These are phyloP conservation scores for Bruguiera hainesii DNA, from an alignment of 441 rosid species.

Conservation along the genomic window DNA sequence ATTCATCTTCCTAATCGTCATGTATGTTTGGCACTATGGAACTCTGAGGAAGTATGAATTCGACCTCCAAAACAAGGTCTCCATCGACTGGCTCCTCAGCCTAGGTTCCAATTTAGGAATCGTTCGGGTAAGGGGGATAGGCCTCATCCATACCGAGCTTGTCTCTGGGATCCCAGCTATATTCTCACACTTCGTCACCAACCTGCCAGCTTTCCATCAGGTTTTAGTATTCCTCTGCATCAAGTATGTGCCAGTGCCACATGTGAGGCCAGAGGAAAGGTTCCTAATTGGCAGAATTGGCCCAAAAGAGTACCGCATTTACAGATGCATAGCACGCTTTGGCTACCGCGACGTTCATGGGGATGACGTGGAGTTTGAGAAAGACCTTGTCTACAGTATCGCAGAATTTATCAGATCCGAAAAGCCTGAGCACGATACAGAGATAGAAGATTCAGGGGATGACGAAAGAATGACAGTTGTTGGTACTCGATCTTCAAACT, in stretches of 20 bases:
- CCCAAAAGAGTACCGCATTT: conserved; percentile 63
- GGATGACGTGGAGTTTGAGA: conserved; percentile 76
- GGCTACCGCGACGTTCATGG: conserved; percentile 82
- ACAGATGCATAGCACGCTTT: conserved; percentile 82
- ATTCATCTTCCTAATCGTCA: conserved; percentile 57
- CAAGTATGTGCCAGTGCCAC: conserved; percentile 85
- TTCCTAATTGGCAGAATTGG: conserved; percentile 86
- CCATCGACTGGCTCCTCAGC: conserved; percentile 75
- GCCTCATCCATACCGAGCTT: conserved; percentile 76
- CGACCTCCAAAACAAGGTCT: conserved; percentile 79
- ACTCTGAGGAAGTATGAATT: conserved; percentile 74
- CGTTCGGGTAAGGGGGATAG: conserved; percentile 75
- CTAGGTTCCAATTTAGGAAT: conserved; percentile 71
- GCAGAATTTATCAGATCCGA: conserved; percentile 79
- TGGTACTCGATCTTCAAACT: conserved; percentile 59
- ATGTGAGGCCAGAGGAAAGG: conserved; percentile 75
- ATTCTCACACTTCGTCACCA: conserved; percentile 86
- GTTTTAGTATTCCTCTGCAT: conserved; percentile 81
- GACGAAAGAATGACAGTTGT: conserved; percentile 62
- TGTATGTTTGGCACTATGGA: conserved; percentile 86
- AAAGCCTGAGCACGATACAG: conserved; percentile 25
- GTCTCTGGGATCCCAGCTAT: conserved; percentile 85
- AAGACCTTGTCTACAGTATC: conserved; percentile 62
- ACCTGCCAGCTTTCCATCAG: conserved; percentile 92
- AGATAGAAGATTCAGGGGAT: conserved; percentile 26